Conservation (phyloP, 495 filamentous ascomycete species). For the Extremus antarcticus region DNA sequence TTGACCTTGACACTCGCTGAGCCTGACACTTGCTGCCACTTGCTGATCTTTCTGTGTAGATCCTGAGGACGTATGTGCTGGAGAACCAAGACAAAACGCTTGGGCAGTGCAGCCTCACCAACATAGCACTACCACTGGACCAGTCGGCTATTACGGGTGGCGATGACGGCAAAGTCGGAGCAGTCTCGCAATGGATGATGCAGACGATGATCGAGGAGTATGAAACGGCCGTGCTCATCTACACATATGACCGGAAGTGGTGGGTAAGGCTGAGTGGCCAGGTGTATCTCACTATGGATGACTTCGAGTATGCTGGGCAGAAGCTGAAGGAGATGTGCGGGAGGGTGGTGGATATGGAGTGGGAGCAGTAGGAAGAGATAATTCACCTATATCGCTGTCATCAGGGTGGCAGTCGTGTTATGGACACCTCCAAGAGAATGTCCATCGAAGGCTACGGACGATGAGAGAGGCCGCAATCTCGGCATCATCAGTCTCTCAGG, state of each 20-base stretch:
- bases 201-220: conserved; percentile 39
- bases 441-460: too few relatives aligned
- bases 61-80: conserved; percentile 61
- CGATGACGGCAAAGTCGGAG: conserved; percentile 18
- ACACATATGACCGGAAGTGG: conserved; percentile 44
- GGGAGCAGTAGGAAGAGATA: conserved; percentile 1
- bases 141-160: conserved; percentile 19
- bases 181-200: conserved; percentile 47
- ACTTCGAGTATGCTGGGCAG: conserved; percentile 62
- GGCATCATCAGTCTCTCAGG: too few relatives aligned
- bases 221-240: conserved; percentile 58
- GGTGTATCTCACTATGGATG: conserved; percentile 63
- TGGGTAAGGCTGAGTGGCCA: conserved; percentile 71
- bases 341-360: conserved; percentile 47
- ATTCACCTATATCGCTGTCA: too few relatives aligned
- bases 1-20: too few relatives aligned
- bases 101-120: conserved; percentile 47
- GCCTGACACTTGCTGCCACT: too few relatives aligned
- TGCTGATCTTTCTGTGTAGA: too few relatives aligned
- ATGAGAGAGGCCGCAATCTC: too few relatives aligned
- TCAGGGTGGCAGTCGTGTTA: too few relatives aligned
- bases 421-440: too few relatives aligned
- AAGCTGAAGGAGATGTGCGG: conserved; percentile 51
- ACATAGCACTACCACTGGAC: conserved; percentile 64
- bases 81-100: conserved; percentile 34